Percentiles rank a stretch among this genome's conserved stretches.
Evolutionary conservation across 768 basidiomycete genomes (phyloP).

Genomic region (Termitomyces sp.): DNA sequence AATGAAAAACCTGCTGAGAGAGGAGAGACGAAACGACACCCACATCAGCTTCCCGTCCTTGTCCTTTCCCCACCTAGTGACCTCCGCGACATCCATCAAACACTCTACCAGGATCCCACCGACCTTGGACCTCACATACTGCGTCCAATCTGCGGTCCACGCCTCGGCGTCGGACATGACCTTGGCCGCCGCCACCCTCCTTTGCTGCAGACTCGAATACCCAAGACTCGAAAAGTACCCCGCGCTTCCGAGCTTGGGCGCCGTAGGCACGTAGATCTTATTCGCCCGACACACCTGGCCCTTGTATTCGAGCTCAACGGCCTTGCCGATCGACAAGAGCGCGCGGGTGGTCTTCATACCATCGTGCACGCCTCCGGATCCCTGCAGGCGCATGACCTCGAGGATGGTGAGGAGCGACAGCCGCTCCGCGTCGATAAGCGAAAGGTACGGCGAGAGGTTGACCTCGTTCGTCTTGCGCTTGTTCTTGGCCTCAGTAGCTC

Average conservation of each 20-base stretch:
- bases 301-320: conserved; percentile 89
- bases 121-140: conserved; percentile 64
- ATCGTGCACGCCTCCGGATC: conserved; percentile 66
- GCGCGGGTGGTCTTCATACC: conserved; percentile 91
- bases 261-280: conserved; percentile 44
- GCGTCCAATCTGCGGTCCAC: conserved; percentile 83
- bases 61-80: conserved; percentile 54
- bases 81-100: conserved; percentile 79
- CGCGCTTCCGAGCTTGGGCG: conserved; percentile 20
- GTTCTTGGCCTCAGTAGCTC: conserved; percentile 23
- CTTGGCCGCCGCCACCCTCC: conserved; percentile 61
- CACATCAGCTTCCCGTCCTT: conserved; percentile 57
- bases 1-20: neutral
- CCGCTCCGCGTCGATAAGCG: conserved; percentile 67
- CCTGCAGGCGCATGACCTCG: conserved; percentile 79
- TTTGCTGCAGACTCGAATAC: conserved; percentile 54
- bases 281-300: conserved; percentile 69
- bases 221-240: conserved; percentile 55
- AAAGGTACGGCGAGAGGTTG: conserved; percentile 62
- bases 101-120: conserved; percentile 81
- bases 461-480: neutral
- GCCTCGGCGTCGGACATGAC: conserved; percentile 60
- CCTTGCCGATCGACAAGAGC: conserved; percentile 71
- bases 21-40: conserved; percentile 23
- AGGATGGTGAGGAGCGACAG: conserved; percentile 86